These are phyloP conservation scores for Suillus spraguei DNA, from an alignment of 768 basidiomycete species.

Conservation along the genomic window DNA sequence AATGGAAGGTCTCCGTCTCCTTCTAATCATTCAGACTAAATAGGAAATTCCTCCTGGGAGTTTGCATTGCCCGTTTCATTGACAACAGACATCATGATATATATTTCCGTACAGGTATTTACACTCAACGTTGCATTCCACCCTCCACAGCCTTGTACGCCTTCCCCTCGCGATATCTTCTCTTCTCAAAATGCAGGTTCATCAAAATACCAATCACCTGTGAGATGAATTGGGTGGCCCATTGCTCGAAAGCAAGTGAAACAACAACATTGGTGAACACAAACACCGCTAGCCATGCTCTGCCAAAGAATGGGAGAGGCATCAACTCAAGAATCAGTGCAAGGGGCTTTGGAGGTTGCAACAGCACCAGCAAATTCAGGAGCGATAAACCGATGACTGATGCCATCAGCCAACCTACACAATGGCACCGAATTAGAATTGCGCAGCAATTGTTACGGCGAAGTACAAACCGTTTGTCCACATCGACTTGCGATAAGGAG, in stretches of 20 bases:
- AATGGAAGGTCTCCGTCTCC: background rate
- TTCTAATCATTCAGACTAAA: background rate
- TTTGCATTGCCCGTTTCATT: slow-evolving; percentile 2
- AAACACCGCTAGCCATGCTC: slow-evolving; percentile 66
- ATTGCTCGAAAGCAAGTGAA: slow-evolving; percentile 79
- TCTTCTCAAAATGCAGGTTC: slow-evolving; percentile 42
- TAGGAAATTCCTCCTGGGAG: background rate
- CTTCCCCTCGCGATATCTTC: slow-evolving; percentile 65
- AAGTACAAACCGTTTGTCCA: slow-evolving; percentile 83
- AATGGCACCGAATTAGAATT: slow-evolving; percentile 1
- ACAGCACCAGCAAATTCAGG: slow-evolving; percentile 78
- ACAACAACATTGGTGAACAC: slow-evolving; percentile 69
- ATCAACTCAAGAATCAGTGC: slow-evolving; percentile 74
- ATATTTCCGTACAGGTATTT: slow-evolving; percentile 4
- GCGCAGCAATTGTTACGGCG: slow-evolving; percentile 2
- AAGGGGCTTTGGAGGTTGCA: slow-evolving; percentile 66
- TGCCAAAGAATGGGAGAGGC: slow-evolving; percentile 67
- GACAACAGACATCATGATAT: slow-evolving; percentile 5
- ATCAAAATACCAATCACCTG: slow-evolving; percentile 50
- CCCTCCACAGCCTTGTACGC: slow-evolving; percentile 86
- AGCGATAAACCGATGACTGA: slow-evolving; percentile 67
- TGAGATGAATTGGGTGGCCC: slow-evolving; percentile 63
- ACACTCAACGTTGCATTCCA: slow-evolving; percentile 47
- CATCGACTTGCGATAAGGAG: slow-evolving; percentile 93
- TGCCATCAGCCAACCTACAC: slow-evolving; percentile 76